These are phyloP conservation scores for Xerocomus minutiporus DNA, from an alignment of 1,284 basidiomycete species.

Conservation along the genomic window DNA sequence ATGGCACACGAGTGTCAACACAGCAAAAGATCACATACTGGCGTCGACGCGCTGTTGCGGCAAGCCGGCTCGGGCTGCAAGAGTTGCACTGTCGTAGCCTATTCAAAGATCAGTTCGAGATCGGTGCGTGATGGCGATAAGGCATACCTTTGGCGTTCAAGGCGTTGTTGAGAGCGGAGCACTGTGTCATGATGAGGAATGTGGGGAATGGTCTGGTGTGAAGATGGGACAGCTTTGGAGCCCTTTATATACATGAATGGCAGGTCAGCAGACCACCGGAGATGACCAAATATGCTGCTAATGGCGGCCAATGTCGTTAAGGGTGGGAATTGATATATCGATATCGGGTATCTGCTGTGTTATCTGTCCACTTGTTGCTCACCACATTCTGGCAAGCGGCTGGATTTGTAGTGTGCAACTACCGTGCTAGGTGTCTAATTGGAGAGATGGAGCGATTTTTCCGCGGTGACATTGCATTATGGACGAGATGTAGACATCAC, in stretches of 20 bases:
- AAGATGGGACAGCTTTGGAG: neutral
- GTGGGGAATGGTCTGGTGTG: constrained; percentile 33
- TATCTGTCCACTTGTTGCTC: neutral
- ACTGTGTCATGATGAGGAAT: constrained; percentile 41
- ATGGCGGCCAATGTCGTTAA: neutral
- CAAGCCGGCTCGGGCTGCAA: constrained; percentile 44
- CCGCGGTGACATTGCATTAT: too few species aligned
- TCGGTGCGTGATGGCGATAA: neutral
- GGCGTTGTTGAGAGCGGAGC: constrained; percentile 54
- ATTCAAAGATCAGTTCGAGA: neutral
- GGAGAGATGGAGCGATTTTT: neutral
- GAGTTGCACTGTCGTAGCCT: constrained; percentile 46
- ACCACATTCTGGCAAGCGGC: too few species aligned
- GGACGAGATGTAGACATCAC: too few species aligned
- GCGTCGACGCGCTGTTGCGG: constrained; percentile 46
- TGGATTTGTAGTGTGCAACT: too few species aligned
- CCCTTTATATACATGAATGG: constrained; percentile 15
- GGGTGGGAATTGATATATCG: neutral
- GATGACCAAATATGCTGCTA: constrained; percentile 4
- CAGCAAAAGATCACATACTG: constrained; percentile 37
- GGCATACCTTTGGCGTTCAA: constrained; percentile 44
- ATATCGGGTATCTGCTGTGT: neutral
- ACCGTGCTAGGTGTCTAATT: too few species aligned
- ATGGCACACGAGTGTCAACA: neutral
- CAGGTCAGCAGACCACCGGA: constrained; percentile 12